Conservation (phyloP, 495 filamentous ascomycete species). For the Xylaria longipes region DNA sequence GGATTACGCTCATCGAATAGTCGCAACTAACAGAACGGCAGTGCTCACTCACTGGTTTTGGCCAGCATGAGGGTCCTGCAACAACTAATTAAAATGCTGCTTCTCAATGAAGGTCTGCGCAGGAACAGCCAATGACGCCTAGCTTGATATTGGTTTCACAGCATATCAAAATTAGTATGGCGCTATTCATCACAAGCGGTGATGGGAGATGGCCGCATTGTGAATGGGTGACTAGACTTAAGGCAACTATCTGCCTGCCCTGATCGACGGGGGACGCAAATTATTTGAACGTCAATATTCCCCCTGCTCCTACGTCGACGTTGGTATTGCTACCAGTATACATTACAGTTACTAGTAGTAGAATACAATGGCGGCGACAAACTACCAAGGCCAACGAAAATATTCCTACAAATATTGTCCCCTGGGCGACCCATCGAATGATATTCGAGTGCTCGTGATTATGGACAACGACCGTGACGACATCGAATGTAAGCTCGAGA, state of each 20-base stretch:
- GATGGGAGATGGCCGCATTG: too few relatives aligned
- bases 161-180: too few relatives aligned
- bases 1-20: not conserved
- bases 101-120: too few relatives aligned
- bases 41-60: not conserved
- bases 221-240: too few relatives aligned
- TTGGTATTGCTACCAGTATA: not conserved
- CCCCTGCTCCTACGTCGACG: not conserved
- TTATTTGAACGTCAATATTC: not conserved
- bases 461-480: constrained; percentile 16
- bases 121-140: too few relatives aligned
- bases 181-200: too few relatives aligned
- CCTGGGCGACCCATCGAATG: constrained; percentile 23
- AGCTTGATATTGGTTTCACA: too few relatives aligned
- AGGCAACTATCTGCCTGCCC: too few relatives aligned
- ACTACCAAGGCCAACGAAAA: not conserved
- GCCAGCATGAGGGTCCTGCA: not conserved
- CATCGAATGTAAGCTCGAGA: constrained; percentile 19
- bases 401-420: constrained; percentile 8
- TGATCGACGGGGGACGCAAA: too few relatives aligned
- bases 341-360: not conserved
- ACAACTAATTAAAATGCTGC: not conserved
- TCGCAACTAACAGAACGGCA: not conserved
- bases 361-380: not conserved
- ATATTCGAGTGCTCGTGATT: constrained; percentile 25